Evolutionary conservation across 2,329 filamentous ascomycete genomes (phyloP), one percentile per base, ranked within the genome.

Genomic region (Pseudogymnoascus sp.): DNA sequence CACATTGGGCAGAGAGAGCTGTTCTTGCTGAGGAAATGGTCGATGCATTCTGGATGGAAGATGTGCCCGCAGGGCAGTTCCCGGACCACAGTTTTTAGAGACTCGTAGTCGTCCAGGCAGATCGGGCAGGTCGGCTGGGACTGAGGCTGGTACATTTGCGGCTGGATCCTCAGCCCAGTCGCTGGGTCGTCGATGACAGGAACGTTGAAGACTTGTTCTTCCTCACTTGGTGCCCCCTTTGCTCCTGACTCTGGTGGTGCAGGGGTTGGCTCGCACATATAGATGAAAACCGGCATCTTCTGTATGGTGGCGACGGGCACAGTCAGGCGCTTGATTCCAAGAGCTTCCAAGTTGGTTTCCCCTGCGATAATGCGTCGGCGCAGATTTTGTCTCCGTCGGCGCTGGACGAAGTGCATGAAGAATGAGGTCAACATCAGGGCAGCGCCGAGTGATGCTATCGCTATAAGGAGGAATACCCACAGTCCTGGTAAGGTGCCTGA

Each of bases 1-100:
- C 95, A 99, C 69, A 96, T 80, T 0, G 95, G 93, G 71, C 95
- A 99, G 1, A 97, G 80, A 17, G 90, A 96, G 72, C 90, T 96
- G 72, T 88, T 88, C 62, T 86, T 82, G 46, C 83, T 81, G 11
- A 97, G 79, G 70, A 95, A 96, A 21, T 87, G 83, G 71, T 97
- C 93, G 67, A 97, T 93, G 71, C 95, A 99, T 67, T 90, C 88
- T 0, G 90, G 88, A 68, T 99, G 93, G 75, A 93, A 99, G 63
- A 97, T 93, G 73, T 99, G 95, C 0, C 89, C 87, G 70, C 95
- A 99, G 0, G 91, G 86, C 2, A 97, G 80, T 75, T 97, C 90
- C 63, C 92, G 88, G 63, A 97, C 92, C 19, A 86, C 83, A 0
- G 90, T 88, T 17, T 81, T 77, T 38, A 84, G 83, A 15, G 86